Conservation (phyloP, 2,329 filamentous ascomycete genomes). For the Fusarium abutilonis region DNA sequence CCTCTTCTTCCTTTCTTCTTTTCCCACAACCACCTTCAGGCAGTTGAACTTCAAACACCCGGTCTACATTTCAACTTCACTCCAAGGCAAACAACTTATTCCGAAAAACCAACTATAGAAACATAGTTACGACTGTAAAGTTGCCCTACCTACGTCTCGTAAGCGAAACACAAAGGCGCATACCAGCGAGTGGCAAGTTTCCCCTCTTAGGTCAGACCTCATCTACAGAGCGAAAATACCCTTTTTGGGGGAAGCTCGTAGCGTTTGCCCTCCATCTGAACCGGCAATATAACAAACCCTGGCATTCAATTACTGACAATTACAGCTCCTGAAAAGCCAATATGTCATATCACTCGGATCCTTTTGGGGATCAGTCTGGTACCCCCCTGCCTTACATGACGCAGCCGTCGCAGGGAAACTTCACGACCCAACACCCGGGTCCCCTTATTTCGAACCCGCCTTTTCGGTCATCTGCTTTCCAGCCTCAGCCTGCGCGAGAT, state of each 20-base stretch:
- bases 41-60: not conserved
- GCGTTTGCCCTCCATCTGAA: not conserved
- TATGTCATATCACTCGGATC: constrained; percentile 11
- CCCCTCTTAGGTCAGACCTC: not conserved
- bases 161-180: constrained; percentile 4
- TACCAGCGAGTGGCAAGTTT: constrained; percentile 22
- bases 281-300: not conserved
- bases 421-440: constrained; percentile 6
- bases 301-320: constrained; percentile 11
- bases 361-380: constrained; percentile 1
- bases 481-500: constrained; percentile 1
- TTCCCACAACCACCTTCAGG: not conserved
- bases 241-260: not conserved
- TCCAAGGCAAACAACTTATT: constrained; percentile 1
- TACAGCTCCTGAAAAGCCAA: not conserved
- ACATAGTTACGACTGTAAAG: constrained; percentile 12
- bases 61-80: constrained; percentile 3
- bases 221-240: not conserved
- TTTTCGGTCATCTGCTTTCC: constrained; percentile 5
- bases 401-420: constrained; percentile 1
- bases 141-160: constrained; percentile 5
- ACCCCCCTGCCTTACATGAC: not conserved
- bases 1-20: not conserved
- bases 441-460: constrained; percentile 23
- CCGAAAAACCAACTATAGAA: constrained; percentile 3